phyloP scores from a whole-genome alignment of 345 rosid genomes.

The Atalantia buxifolia region DNA sequence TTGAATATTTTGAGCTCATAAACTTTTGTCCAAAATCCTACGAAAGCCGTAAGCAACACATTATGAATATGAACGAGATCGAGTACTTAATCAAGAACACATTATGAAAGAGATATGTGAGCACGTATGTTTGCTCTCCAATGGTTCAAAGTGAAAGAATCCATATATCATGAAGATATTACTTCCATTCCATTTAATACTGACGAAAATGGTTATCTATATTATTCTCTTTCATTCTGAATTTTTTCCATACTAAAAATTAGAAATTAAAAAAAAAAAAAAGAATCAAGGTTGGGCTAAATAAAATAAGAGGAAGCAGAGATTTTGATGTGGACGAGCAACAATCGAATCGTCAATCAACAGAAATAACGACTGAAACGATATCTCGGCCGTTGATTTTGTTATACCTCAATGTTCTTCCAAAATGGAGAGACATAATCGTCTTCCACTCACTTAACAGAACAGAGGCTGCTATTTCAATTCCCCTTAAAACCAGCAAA shows the following conservation, averaged over 20 bases:
- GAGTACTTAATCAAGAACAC: background rate
- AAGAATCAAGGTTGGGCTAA: no score
- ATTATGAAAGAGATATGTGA: no score
- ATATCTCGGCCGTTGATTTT: slow-evolving; percentile 54
- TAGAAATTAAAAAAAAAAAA: background rate
- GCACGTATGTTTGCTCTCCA: no score
- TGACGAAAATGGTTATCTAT: no score
- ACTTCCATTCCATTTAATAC: no score
- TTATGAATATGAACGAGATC: background rate
- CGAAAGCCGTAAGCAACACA: no score
- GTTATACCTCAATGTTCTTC: slow-evolving; percentile 33
- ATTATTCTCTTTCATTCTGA: no score
- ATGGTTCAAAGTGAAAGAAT: no score
- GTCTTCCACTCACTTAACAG: background rate
- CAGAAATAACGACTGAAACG: slow-evolving; percentile 61
- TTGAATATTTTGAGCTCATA: background rate
- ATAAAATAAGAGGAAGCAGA: background rate
- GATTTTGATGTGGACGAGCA: slow-evolving; percentile 51
- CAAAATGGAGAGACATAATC: slow-evolving; percentile 8
- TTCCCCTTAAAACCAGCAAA: background rate
- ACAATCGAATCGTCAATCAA: slow-evolving; percentile 62
- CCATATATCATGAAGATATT: no score
- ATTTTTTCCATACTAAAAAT: background rate
- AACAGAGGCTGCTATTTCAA: slow-evolving; percentile 14
- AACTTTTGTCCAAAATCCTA: background rate